phyloP scores from a whole-genome alignment of 768 basidiomycete genomes.

The Leccinellum albellum region DNA sequence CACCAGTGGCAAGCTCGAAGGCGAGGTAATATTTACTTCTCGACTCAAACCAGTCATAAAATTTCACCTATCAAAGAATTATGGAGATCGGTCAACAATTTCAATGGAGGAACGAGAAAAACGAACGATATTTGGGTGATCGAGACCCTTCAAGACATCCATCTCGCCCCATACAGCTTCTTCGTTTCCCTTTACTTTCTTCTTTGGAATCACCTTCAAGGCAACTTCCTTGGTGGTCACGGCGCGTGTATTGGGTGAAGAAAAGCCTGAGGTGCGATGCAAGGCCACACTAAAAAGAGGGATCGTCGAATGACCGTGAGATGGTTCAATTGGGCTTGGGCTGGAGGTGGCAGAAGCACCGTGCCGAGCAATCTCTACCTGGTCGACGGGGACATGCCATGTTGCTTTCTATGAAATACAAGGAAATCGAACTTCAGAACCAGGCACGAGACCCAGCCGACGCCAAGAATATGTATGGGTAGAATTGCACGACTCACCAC shows the following conservation, averaged over 20 bases:
- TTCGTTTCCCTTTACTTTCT: constrained; percentile 91
- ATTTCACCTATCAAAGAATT: constrained; percentile 66
- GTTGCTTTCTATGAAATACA: constrained; percentile 52
- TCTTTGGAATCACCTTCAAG: constrained; percentile 90
- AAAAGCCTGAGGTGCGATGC: constrained; percentile 18
- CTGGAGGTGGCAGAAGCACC: constrained; percentile 48
- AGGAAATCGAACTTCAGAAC: background rate
- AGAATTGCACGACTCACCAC: constrained; percentile 46
- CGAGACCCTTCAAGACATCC: constrained; percentile 83
- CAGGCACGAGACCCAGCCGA: constrained; percentile 1
- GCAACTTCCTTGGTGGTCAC: constrained; percentile 69
- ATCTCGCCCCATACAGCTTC: constrained; percentile 89
- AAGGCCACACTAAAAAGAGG: constrained; percentile 27
- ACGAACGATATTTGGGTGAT: constrained; percentile 88
- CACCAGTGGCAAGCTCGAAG: constrained; percentile 91
- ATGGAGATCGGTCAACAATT: background rate
- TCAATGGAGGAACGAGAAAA: background rate
- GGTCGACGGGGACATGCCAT: constrained; percentile 70
- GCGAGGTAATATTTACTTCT: constrained; percentile 92
- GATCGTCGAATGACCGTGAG: constrained; percentile 24
- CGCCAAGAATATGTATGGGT: background rate
- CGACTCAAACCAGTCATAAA: constrained; percentile 96
- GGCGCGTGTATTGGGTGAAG: constrained; percentile 24
- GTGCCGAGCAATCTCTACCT: constrained; percentile 50
- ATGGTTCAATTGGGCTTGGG: constrained; percentile 18